Conservation (phyloP, 192 early-diverging fungal genomes). For the Rhizoclosmatium sp. region DNA sequence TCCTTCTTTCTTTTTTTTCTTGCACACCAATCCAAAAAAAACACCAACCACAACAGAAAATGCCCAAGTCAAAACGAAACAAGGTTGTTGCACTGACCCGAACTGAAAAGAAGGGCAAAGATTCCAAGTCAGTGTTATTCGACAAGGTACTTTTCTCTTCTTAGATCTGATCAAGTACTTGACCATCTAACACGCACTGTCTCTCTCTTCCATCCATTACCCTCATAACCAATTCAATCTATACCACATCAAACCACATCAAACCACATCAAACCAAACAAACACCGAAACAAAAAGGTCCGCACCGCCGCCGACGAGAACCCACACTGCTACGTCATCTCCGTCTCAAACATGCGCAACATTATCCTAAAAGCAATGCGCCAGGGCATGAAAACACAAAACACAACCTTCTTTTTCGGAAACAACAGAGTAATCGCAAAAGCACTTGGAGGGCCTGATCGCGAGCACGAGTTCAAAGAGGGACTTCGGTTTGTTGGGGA, state of each 20-base stretch:
- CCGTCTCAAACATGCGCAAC: conserved; percentile 93
- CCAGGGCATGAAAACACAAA: conserved; percentile 59
- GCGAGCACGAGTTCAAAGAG: conserved; percentile 80
- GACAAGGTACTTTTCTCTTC: conserved; percentile 55
- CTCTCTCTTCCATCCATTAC: too few species aligned
- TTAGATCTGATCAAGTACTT: too few species aligned
- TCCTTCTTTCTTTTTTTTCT: conserved; percentile 16
- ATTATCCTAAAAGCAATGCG: conserved; percentile 88
- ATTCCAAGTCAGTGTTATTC: conserved; percentile 77
- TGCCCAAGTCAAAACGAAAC: conserved; percentile 54
- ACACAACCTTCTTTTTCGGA: conserved; percentile 82
- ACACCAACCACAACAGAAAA: conserved; percentile 16
- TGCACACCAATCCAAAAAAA: not conserved
- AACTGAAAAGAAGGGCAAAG: conserved; percentile 85
- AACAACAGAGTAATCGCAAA: conserved; percentile 94
- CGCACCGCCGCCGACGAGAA: conserved; percentile 71
- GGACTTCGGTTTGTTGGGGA: conserved; percentile 65
- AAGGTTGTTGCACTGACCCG: conserved; percentile 75
- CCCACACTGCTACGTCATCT: conserved; percentile 85
- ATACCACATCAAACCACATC: too few species aligned
- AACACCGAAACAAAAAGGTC: conserved; percentile 51
- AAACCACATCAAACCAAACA: too few species aligned
- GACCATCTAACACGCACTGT: too few species aligned
- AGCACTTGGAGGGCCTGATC: conserved; percentile 79
- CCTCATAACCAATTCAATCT: too few species aligned